Evolutionary conservation across 2,329 filamentous ascomycete species (phyloP), one percentile per base, ranked within the genome.

Genomic region (Paracoccidioides brasiliensis): DNA sequence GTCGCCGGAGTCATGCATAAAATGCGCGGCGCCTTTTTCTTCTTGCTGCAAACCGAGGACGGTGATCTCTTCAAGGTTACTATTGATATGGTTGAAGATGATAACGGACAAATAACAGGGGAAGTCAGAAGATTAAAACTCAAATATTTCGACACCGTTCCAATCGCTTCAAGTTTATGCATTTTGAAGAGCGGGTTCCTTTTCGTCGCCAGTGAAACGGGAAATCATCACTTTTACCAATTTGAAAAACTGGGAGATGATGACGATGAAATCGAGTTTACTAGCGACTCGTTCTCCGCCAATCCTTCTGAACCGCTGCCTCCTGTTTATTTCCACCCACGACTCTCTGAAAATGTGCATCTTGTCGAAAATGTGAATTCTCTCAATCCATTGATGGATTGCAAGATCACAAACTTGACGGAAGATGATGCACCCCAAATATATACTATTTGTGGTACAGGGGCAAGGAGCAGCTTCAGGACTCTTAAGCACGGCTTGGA

Each of bases 31-130:
- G 90, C 90, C 1, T 98, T 98, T 74, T 99, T 98, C 76, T 95
- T 97, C 69, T 80, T 99, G 2, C 75, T 98, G 0, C 93, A 99
- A 69, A 90, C 88, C 0, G 93, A 98, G 56, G 94, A 98, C 68
- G 93, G 93, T n/a, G 94, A 98, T 69, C 77, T 98, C 5, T 97
- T 98, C 79, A 97, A 97, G 69, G 80, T 97, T 52, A 96, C 86
- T 0, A 83, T 98, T 58, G 90, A 96, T 60, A 91, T 96, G 83
- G 79, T 84, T 8, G 85, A 90, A 62, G 88, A 95, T 63, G 81
- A 85, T 0, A 81, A 86, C 49, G 88, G 86, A 10, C 84, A 88
- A 57, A 77, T 84, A 0, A 91, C 87, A 0, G 86, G 86, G 35
- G 88, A 93, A 66, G 90, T 97, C 1, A 81, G 81, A 64, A 80